A percentile compares a stretch with the other conserved stretches of the same genome.
These are phyloP conservation scores for Chlamydomonas reinhardtii DNA, from an alignment of 163 green algal genomes.

Conservation along the genomic window DNA sequence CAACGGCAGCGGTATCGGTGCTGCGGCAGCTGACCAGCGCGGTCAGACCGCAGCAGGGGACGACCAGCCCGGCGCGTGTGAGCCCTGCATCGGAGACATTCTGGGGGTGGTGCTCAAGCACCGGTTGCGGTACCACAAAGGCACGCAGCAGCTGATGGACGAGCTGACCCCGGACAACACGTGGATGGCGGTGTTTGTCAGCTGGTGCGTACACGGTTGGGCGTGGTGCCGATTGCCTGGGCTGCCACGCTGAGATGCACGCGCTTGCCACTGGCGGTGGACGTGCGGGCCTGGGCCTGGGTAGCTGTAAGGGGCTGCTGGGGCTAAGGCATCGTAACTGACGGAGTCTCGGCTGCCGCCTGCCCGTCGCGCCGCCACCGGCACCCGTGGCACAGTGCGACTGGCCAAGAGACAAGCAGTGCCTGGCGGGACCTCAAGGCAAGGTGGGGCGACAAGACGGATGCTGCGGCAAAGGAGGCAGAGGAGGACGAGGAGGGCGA, in stretches of 20 bases:
- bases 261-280: too few species aligned
- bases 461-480: too few species aligned
- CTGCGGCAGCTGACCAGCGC: too few species aligned
- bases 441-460: too few species aligned
- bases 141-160: not conserved
- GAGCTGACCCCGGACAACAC: not conserved
- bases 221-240: too few species aligned
- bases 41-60: too few species aligned
- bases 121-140: not conserved
- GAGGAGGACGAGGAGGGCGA: not conserved
- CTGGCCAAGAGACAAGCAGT: too few species aligned
- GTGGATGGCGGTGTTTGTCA: not conserved
- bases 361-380: too few species aligned
- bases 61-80: not conserved
- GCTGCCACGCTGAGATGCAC: not conserved
- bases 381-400: too few species aligned
- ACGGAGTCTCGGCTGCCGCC: too few species aligned
- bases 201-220: not conserved
- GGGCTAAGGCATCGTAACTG: not conserved
- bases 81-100: not conserved
- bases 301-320: not conserved
- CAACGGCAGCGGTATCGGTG: too few species aligned
- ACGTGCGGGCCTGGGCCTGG: not conserved
- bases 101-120: not conserved
- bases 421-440: too few species aligned